Base-by-base conservation (phyloP, 305 asterid species). In the Plantago lanceolata region DNA sequence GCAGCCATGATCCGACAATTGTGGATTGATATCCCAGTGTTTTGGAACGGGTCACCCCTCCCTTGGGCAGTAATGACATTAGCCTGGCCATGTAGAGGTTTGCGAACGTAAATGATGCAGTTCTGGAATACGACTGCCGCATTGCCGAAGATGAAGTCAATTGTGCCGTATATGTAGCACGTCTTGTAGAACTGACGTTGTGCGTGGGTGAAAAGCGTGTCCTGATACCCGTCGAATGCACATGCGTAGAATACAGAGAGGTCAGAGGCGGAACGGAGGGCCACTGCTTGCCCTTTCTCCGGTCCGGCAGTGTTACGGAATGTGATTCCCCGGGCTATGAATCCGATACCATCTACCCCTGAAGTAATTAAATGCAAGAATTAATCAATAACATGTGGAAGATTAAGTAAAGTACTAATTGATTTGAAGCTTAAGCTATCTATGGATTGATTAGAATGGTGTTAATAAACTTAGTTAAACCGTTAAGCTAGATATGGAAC, bases 51-150 rank as follows among this genome's bases (percentile, higher is more conserved):
- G 72, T 91, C 97, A 3, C 79, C 88, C 17, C 98, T 69, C 35
- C 94, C 98, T 68, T 86, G 98, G 58, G 98, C 98, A 0, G 98
- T 91, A 31, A 91, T 61, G 8, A 82, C 80, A 55, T 88, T 91
- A 4, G 79, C 82, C 67, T 90, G 97, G 1, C 94, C 92, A 20
- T 45, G 29, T 2, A 88, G 28, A 4, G 98, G 98, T 12, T 67
- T 78, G 0, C 98, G 84, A 2, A 81, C 96, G 60, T 75, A 84
- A 63, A 91, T 84, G 1, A 68, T 67, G 79, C 98, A 86, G 57
- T 79, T 88, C 6, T 88, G 96, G 79, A 91, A 82, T 0, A 86
- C 95, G 1, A 84, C 97, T 1, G 97, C 96, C 0, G 97, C 96
- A 50, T 91, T 89, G 2, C 97, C 97, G 18, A 89, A 89, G 19